These are phyloP conservation scores for Phaseolus coccineus DNA, from an alignment of 331 rosid species.

Conservation along the genomic window DNA sequence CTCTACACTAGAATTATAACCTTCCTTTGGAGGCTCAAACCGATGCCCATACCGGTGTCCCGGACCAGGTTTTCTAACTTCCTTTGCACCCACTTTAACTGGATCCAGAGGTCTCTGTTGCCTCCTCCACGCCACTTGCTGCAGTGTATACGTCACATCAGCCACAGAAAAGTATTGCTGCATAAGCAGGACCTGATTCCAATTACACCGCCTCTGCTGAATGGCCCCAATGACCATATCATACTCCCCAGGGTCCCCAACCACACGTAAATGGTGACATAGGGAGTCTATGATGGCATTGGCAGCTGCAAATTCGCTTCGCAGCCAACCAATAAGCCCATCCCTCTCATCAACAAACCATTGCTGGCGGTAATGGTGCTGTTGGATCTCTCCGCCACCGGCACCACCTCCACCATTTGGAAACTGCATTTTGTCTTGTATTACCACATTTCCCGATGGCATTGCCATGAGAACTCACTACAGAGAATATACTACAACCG, in stretches of 20 bases:
- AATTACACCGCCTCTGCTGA: constrained; percentile 84
- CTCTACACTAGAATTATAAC: constrained; percentile 60
- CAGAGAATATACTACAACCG: constrained; percentile 51
- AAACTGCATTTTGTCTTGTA: constrained; percentile 82
- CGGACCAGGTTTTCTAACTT: constrained; percentile 63
- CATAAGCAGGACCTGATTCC: constrained; percentile 96
- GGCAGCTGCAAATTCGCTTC: constrained; percentile 95
- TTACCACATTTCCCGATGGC: constrained; percentile 89
- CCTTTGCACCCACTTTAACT: constrained; percentile 63
- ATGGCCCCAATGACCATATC: constrained; percentile 70
- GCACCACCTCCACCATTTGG: constrained; percentile 55
- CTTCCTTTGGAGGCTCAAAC: constrained; percentile 63
- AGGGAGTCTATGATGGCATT: constrained; percentile 94
- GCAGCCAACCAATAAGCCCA: constrained; percentile 89
- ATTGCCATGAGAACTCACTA: constrained; percentile 79
- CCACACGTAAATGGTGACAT: constrained; percentile 78
- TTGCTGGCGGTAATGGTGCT: constrained; percentile 67
- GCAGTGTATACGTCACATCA: constrained; percentile 71
- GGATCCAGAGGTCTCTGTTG: constrained; percentile 80
- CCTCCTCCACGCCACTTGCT: constrained; percentile 82
- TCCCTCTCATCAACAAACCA: constrained; percentile 97
- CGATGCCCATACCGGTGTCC: constrained; percentile 74
- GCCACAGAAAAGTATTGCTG: constrained; percentile 92
- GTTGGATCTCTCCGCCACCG: constrained; percentile 68
- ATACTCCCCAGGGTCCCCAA: constrained; percentile 88